Percentiles rank a stretch among this genome's conserved stretches.
phyloP scores from a whole-genome alignment of 768 basidiomycete genomes.

The Daedalea quercina region DNA sequence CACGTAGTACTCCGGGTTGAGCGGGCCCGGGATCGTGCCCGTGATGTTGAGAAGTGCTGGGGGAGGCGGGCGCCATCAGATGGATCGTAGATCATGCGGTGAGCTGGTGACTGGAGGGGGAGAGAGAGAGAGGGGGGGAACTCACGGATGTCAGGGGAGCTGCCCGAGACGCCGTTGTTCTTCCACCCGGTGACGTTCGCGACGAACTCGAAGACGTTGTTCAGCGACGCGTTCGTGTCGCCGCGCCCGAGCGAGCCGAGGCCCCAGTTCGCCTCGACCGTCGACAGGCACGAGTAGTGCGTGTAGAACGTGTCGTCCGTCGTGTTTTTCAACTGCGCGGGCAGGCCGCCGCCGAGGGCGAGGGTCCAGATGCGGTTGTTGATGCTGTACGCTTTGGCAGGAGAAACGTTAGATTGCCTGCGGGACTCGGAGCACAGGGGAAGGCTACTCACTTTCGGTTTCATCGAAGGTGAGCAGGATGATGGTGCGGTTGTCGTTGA shows the following conservation, averaged over 20 bases:
- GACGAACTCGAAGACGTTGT: slow-evolving; percentile 49
- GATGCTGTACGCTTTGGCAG: slow-evolving; percentile 23
- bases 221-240: slow-evolving; percentile 42
- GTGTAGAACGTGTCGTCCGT: slow-evolving; percentile 50
- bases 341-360: slow-evolving; percentile 41
- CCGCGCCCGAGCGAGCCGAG: slow-evolving; percentile 53
- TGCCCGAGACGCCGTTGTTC: slow-evolving; percentile 26
- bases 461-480: slow-evolving; percentile 63
- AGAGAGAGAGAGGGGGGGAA: too few relatives aligned
- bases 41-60: slow-evolving; percentile 34
- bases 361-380: slow-evolving; percentile 44
- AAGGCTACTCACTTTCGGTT: slow-evolving; percentile 26
- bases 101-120: too few relatives aligned
- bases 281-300: slow-evolving; percentile 52
- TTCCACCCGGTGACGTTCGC: slow-evolving; percentile 39
- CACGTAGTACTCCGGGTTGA: slow-evolving; percentile 33
- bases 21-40: slow-evolving; percentile 35
- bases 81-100: slow-evolving; percentile 8
- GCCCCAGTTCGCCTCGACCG: slow-evolving; percentile 55
- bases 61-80: not conserved
- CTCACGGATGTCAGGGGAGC: slow-evolving; percentile 19
- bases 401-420: slow-evolving; percentile 11
- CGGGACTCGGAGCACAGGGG: not conserved
- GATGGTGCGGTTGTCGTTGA: slow-evolving; percentile 49
- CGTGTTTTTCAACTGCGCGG: slow-evolving; percentile 32